phyloP scores from a whole-genome alignment of 139 green algal species.

The Closterium sp. region DNA sequence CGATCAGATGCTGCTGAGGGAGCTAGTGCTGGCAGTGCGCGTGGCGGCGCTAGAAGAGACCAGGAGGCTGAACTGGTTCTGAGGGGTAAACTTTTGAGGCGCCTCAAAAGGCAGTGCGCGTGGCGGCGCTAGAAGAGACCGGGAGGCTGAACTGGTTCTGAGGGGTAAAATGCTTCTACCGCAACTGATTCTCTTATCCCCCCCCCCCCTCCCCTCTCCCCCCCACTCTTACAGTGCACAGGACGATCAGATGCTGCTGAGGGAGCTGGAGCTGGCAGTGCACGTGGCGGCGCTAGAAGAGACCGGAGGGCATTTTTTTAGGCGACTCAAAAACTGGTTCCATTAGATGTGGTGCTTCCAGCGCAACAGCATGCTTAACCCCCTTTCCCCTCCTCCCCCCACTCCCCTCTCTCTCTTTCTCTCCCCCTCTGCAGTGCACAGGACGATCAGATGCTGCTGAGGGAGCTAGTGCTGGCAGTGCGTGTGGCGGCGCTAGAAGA shows the following conservation, averaged over 20 bases:
- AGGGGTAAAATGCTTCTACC: too few species aligned
- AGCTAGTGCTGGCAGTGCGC: neutral
- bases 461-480: neutral
- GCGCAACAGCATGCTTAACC: too few species aligned
- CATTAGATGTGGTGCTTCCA: too few species aligned
- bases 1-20: slow-evolving; percentile 5
- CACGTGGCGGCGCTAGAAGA: neutral
- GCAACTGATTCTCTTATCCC: too few species aligned
- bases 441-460: slow-evolving; percentile 6
- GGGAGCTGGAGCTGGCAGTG: too few species aligned
- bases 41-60: neutral
- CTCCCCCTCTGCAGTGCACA: neutral
- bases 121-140: neutral
- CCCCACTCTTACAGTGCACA: too few species aligned
- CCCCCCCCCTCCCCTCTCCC: too few species aligned
- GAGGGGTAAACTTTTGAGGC: neutral
- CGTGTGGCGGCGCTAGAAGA: neutral
- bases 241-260: too few species aligned
- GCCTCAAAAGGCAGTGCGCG: neutral
- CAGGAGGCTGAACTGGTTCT: neutral
- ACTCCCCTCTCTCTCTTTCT: neutral
- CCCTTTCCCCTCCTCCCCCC: too few species aligned
- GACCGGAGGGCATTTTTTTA: neutral
- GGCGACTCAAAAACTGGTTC: too few species aligned
- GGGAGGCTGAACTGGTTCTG: neutral